Evolutionary conservation across 192 early-diverging fungal species (phyloP).

Genomic region (Mortierella claussenii): DNA sequence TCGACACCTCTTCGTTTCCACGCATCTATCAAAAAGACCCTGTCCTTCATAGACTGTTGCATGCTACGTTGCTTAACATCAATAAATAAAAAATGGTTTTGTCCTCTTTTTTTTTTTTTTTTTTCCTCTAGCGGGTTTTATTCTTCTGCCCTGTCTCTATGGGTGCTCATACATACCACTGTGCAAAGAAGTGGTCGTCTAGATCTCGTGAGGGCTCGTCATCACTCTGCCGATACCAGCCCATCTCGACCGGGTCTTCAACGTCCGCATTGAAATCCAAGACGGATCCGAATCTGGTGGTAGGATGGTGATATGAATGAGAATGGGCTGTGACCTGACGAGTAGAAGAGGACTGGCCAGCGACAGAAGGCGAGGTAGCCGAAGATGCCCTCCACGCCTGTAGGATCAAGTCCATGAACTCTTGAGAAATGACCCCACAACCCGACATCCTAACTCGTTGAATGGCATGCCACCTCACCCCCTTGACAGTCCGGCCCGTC

Average conservation of each 20-base stretch:
- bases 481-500: constrained; percentile 34
- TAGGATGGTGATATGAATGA: background rate
- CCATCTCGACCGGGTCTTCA: constrained; percentile 52
- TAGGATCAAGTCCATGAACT: constrained; percentile 47
- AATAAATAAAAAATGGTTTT: background rate
- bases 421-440: constrained; percentile 42
- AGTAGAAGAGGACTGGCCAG: background rate
- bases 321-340: background rate
- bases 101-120: background rate
- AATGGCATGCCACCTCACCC: constrained; percentile 47
- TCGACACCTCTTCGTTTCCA: background rate
- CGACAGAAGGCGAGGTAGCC: background rate
- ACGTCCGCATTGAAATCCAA: constrained; percentile 29
- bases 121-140: background rate
- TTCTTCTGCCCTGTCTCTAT: too few relatives aligned
- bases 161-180: constrained; percentile 41
- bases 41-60: background rate
- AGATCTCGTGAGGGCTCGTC: constrained; percentile 43
- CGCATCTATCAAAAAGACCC: background rate
- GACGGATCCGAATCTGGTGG: constrained; percentile 25
- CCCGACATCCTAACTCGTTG: constrained; percentile 41
- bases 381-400: constrained; percentile 33
- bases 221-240: constrained; percentile 44
- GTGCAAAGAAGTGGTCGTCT: constrained; percentile 50
- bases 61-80: background rate